These are phyloP conservation scores for Garcia nutans DNA, from an alignment of 345 rosid species.

Conservation along the genomic window DNA sequence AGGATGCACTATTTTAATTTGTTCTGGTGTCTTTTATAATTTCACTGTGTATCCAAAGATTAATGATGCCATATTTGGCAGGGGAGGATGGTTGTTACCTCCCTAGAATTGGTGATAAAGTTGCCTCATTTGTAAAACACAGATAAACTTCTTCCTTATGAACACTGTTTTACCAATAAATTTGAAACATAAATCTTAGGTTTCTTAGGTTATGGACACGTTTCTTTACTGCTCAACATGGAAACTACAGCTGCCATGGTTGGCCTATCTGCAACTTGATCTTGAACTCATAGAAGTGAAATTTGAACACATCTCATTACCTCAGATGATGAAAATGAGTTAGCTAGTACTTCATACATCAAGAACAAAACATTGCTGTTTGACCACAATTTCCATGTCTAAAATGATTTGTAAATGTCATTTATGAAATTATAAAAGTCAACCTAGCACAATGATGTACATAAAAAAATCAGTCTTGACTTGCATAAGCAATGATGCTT, in stretches of 20 bases:
- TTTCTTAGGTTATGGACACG: background rate
- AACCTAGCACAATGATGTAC: background rate
- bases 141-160: background rate
- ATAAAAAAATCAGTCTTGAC: background rate
- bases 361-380: constrained; percentile 21
- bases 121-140: background rate
- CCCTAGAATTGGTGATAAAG: background rate
- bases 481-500: constrained; percentile 7
- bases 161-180: background rate
- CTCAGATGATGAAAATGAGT: constrained; percentile 23
- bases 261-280: background rate
- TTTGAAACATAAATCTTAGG: background rate
- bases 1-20: too few relatives aligned
- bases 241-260: background rate
- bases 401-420: background rate
- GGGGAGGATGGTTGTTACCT: background rate
- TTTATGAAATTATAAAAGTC: background rate
- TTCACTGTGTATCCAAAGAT: too few relatives aligned
- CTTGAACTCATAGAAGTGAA: background rate
- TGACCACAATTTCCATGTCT: constrained; percentile 45
- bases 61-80: too few relatives aligned
- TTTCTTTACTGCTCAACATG: background rate
- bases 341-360: constrained; percentile 26
- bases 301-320: constrained; percentile 26
- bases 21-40: too few relatives aligned